Conservation (phyloP, 2,329 filamentous ascomycete species). For the Colletotrichum navitas region DNA sequence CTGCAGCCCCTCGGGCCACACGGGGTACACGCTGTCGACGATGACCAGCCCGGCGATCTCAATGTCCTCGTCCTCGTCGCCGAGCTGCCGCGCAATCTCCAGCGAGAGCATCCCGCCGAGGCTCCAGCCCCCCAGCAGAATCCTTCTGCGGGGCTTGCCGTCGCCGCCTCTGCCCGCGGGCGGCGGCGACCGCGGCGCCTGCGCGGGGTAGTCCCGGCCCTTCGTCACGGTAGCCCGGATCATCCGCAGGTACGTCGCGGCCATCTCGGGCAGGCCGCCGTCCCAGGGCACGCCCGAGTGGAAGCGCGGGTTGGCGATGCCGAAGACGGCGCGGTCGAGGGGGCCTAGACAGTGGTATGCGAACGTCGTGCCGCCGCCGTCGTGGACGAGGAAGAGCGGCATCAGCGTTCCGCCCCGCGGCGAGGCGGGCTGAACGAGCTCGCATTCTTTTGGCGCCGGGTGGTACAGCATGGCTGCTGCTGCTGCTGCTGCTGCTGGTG, state of each 20-base stretch:
- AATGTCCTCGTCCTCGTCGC: constrained; percentile 47
- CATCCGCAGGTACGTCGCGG: constrained; percentile 60
- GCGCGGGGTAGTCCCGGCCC: constrained; percentile 18
- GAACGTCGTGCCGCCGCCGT: constrained; percentile 71
- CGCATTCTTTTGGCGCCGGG: constrained; percentile 30
- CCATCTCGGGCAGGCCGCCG: constrained; percentile 69
- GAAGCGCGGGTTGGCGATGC: constrained; percentile 68
- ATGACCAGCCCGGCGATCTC: constrained; percentile 64
- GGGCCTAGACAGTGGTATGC: constrained; percentile 67
- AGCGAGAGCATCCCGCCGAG: constrained; percentile 65
- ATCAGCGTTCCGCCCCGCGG: constrained; percentile 44
- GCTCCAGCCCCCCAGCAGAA: constrained; percentile 69
- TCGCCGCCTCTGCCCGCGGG: neutral
- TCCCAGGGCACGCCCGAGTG: constrained; percentile 60
- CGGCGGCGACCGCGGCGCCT: constrained; percentile 37
- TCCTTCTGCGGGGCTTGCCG: constrained; percentile 44
- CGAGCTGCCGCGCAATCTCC: constrained; percentile 61
- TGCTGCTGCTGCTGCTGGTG: too few relatives aligned
- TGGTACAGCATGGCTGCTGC: constrained; percentile 17
- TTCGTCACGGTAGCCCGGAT: constrained; percentile 55
- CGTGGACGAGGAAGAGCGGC: constrained; percentile 70
- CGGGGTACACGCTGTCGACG: constrained; percentile 63
- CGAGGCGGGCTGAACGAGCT: constrained; percentile 37
- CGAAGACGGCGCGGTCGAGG: constrained; percentile 64
- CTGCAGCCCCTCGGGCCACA: constrained; percentile 39